Evolutionary conservation across 148 eudicot species (phyloP).

Genomic region (Suaeda aralocaspica): DNA sequence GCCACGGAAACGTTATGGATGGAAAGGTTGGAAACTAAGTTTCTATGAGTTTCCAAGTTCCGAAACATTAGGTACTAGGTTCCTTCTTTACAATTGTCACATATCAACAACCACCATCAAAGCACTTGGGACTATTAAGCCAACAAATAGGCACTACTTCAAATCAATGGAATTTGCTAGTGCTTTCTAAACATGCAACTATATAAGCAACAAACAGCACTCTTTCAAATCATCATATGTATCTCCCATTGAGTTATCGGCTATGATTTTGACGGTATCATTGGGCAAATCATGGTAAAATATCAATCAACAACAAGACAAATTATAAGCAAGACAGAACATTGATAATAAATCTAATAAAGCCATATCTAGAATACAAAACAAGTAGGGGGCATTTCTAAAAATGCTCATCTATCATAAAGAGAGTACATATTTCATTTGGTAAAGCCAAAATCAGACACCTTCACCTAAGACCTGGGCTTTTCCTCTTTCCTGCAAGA

Average conservation of each 20-base stretch:
- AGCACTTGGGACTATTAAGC: too few species aligned
- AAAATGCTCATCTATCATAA: background rate
- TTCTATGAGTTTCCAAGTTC: too few species aligned
- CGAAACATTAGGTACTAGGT: too few species aligned
- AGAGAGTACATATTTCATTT: background rate
- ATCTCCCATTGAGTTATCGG: background rate
- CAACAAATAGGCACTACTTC: too few species aligned
- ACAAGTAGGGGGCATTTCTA: background rate
- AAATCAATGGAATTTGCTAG: too few species aligned
- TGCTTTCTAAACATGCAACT: too few species aligned
- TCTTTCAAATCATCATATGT: too few species aligned
- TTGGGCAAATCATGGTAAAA: background rate
- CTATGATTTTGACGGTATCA: background rate
- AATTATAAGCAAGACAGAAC: background rate
- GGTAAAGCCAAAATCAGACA: background rate
- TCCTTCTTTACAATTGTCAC: too few species aligned
- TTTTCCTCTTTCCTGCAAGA: conserved; percentile 95
- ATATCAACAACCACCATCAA: too few species aligned
- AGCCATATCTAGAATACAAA: conserved; percentile 1
- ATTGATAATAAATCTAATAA: background rate
- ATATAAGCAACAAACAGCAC: too few species aligned
- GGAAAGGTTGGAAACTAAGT: too few species aligned
- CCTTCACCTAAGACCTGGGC: conserved; percentile 64
- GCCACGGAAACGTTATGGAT: too few species aligned
- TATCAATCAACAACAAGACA: background rate